phyloP scores from a whole-genome alignment of 345 rosid genomes.

The Syzygium aromaticum region DNA sequence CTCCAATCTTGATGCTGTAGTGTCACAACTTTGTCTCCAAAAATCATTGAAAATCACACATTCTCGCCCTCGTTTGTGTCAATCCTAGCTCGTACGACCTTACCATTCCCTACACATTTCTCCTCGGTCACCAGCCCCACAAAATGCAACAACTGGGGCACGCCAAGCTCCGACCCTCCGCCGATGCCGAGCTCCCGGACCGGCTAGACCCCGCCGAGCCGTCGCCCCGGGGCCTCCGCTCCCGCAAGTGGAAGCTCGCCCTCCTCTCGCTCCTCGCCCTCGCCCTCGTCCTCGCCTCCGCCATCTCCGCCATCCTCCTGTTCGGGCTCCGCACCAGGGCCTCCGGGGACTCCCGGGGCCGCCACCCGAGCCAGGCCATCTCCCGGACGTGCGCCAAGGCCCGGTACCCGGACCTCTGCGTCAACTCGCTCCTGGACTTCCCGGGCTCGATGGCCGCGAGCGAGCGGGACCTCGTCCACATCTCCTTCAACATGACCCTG shows the following conservation, averaged over 20 bases:
- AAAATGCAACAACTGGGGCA: constrained; percentile 26
- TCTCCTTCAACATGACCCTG: constrained; percentile 90
- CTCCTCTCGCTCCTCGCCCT: constrained; percentile 30
- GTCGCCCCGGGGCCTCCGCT: constrained; percentile 7
- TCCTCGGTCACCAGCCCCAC: not conserved
- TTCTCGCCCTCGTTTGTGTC: not conserved
- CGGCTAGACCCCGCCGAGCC: not conserved
- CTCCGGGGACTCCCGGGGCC: constrained; percentile 4
- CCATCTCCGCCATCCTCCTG: constrained; percentile 39
- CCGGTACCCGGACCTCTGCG: constrained; percentile 60
- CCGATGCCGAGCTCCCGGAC: not conserved
- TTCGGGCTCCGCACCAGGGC: constrained; percentile 26
- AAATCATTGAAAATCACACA: not conserved
- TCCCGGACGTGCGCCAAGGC: constrained; percentile 61
- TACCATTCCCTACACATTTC: not conserved
- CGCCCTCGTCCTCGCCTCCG: constrained; percentile 55
- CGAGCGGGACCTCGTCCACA: constrained; percentile 75
- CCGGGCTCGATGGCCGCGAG: constrained; percentile 69
- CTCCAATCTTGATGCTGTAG: not conserved
- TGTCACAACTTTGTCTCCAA: not conserved
- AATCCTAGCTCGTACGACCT: not conserved
- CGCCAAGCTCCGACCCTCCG: constrained; percentile 29
- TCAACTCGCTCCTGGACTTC: constrained; percentile 55
- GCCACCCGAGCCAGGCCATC: constrained; percentile 77
- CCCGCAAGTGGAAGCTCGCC: constrained; percentile 29